A percentile compares a stretch with the other conserved stretches of the same genome.
These are phyloP conservation scores for Paspalum notatum DNA, from an alignment of 176 grass and related monocot genomes.

Conservation along the genomic window DNA sequence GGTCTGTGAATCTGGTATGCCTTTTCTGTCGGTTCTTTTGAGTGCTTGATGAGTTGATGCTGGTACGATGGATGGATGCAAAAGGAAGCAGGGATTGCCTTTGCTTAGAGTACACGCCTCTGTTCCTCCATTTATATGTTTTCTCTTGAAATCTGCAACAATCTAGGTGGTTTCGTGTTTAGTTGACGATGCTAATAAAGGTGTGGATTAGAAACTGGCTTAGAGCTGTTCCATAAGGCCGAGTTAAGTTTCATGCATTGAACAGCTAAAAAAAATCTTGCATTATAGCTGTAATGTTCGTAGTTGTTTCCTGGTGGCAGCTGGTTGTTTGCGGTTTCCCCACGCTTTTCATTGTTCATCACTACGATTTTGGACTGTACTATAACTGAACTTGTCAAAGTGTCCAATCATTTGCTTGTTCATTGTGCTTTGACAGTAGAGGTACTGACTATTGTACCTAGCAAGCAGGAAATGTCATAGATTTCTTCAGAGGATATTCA, in stretches of 20 bases:
- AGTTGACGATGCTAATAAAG: not conserved
- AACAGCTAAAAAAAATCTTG: not conserved
- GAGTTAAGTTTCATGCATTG: conserved; percentile 18
- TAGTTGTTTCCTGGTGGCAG: conserved; percentile 35
- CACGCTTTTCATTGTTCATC: conserved; percentile 22
- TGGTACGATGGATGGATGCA: conserved; percentile 7
- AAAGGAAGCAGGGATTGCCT: conserved; percentile 7
- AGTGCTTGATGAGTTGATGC: conserved; percentile 6
- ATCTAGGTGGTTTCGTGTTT: not conserved
- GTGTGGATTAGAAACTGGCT: not conserved
- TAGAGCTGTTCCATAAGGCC: not conserved
- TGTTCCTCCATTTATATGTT: not conserved
- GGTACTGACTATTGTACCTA: conserved; percentile 7
- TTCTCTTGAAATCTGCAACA: conserved; percentile 9
- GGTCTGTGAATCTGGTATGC: not conserved
- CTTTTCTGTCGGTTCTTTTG: conserved; percentile 13
- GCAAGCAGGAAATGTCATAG: not conserved
- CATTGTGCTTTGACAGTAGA: conserved; percentile 22
- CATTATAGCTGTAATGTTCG: conserved; percentile 10
- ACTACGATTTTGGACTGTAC: not conserved
- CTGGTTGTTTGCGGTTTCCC: conserved; percentile 11
- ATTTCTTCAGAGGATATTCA: not conserved
- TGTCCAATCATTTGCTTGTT: conserved; percentile 37
- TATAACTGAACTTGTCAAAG: not conserved
- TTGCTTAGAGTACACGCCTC: conserved; percentile 39